These are phyloP conservation scores for Glycine soja DNA, from an alignment of 306 rosid genomes.

Conservation along the genomic window DNA sequence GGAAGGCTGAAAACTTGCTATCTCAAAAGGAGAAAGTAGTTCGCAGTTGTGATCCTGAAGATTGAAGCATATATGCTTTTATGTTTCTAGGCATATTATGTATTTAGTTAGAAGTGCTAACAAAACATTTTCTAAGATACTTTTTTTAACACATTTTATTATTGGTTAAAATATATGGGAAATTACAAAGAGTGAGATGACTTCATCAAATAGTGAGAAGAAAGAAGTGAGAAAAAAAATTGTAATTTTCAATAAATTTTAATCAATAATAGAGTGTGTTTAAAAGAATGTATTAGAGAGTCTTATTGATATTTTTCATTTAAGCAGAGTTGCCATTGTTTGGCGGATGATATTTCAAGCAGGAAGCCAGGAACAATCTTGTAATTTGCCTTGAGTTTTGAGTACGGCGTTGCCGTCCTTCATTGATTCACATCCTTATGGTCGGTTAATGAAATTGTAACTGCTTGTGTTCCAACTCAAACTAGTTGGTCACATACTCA, in stretches of 20 bases:
- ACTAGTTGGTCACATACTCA: slow-evolving; percentile 16
- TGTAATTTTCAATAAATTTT: neutral
- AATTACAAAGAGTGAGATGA: neutral
- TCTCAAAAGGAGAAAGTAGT: slow-evolving; percentile 59
- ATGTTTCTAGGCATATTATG: slow-evolving; percentile 34
- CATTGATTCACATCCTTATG: slow-evolving; percentile 4
- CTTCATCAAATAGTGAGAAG: too few relatives aligned
- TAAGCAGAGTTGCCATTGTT: slow-evolving; percentile 11
- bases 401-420: neutral
- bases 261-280: neutral
- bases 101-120: neutral
- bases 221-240: neutral
- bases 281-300: neutral
- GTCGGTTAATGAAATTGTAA: too few relatives aligned
- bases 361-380: neutral
- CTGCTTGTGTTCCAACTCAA: neutral
- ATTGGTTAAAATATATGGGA: neutral
- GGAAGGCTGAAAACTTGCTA: slow-evolving; percentile 62
- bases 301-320: neutral
- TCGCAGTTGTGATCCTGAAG: slow-evolving; percentile 27
- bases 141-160: neutral
- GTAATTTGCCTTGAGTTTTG: neutral
- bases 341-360: slow-evolving; percentile 15
- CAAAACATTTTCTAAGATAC: neutral
- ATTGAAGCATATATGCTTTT: slow-evolving; percentile 23